Percentiles rank a stretch among this genome's conserved stretches.
These are phyloP conservation scores for Fomitopsis palustris DNA, from an alignment of 1,284 basidiomycete genomes.

Conservation along the genomic window DNA sequence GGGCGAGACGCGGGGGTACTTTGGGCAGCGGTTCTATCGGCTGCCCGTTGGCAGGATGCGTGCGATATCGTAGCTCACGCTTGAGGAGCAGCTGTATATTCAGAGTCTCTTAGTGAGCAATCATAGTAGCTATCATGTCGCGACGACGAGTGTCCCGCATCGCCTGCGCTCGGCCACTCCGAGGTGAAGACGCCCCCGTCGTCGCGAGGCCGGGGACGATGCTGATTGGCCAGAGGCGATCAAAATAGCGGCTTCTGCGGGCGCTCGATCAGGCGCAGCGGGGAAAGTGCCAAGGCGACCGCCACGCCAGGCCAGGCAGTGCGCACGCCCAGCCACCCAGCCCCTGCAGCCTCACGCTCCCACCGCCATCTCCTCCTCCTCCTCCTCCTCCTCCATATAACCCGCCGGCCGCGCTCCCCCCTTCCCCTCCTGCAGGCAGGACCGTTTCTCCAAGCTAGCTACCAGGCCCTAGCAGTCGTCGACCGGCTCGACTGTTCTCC, in stretches of 20 bases:
- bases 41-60: constrained; percentile 53
- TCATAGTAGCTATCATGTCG: no score
- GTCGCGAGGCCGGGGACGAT: background rate
- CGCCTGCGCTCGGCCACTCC: no score
- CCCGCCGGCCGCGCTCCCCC: background rate
- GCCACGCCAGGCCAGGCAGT: background rate
- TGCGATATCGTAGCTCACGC: constrained; percentile 5
- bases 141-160: no score
- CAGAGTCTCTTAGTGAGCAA: background rate
- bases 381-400: background rate
- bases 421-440: constrained; percentile 12
- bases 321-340: background rate
- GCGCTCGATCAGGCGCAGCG: background rate
- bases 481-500: constrained; percentile 29
- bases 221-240: background rate
- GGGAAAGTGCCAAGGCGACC: constrained; percentile 6
- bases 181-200: no score
- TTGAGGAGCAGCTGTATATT: no score
- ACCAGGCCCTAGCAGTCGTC: constrained; percentile 14
- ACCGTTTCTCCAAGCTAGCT: constrained; percentile 11
- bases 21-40: constrained; percentile 63
- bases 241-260: background rate
- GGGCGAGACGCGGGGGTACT: constrained; percentile 72
- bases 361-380: background rate
- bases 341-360: no score